Evolutionary conservation across 2,329 filamentous ascomycete species (phyloP), one percentile per base, ranked within the genome.

Genomic region (Chaetomiaceae sp.): DNA sequence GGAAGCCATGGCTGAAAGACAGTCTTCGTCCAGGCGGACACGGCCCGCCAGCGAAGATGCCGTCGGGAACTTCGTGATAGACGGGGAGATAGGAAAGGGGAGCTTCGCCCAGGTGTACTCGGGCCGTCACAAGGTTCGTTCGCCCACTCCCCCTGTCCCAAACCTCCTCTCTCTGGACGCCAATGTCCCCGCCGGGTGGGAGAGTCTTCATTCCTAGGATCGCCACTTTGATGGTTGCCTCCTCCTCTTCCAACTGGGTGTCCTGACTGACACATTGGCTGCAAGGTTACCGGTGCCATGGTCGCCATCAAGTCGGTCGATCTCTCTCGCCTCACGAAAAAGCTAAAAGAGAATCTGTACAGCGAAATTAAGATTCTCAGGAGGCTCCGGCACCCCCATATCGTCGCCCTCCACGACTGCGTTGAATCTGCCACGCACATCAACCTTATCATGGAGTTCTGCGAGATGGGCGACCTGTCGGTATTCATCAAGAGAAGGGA

Each of bases 401-500:
- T 98, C 58, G 93, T 97, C 56, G 87, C 89, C 57, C 83, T 98
- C 38, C 90, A 96, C 71, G 88, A 95, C 68, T 96, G 90, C 70
- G 78, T 91, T 65, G 90, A 97, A 66, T 85, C 88, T 1, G 73
- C 80, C 3, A 83, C 84, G 18, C 87, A 95, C 62, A 96, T 97
- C 68, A 93, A 98, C 68, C 78, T 98, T 48, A 84, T 97, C 53
- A 98, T 97, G 91, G 93, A 98, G 70, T 97, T 94, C 68, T 97
- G 93, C 69, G 88, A 95, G 63, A 78, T 98, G 33, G 91, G 93
- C 18, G 93, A 98, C 62, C 70, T 98, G 48, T 95, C 93, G 10
- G 76, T 91, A 44, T 97, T 98, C 67, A 96, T 98, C 70, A 95
- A 93, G 75, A 94, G 93, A 69, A 81, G 91, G 50, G 83, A 91